Evolutionary conservation across 441 rosid species (phyloP).

Genomic region (Pelargonium citronellum): DNA sequence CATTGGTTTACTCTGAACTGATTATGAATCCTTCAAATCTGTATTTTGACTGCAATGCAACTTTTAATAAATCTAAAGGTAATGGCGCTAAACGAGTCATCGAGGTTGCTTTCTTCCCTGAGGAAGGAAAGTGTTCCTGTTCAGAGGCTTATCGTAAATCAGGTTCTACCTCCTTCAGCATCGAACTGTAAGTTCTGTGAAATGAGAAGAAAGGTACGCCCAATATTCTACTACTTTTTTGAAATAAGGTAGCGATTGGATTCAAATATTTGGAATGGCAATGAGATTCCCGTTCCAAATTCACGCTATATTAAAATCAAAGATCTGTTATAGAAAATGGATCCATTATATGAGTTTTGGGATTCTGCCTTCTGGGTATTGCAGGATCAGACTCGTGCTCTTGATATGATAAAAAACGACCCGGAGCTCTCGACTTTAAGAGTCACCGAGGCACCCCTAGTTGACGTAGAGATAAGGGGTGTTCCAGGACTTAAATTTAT

Average conservation of each 20-base stretch:
- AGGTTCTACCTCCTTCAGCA: conserved; percentile 51
- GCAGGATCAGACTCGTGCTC: conserved; percentile 67
- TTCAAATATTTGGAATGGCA: too few relatives aligned
- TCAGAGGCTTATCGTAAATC: conserved; percentile 57
- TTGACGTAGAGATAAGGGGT: conserved; percentile 75
- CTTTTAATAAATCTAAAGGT: conserved; percentile 32
- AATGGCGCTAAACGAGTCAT: conserved; percentile 68
- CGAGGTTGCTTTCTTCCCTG: conserved; percentile 62
- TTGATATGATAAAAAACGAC: conserved; percentile 51
- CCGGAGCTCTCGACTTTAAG: conserved; percentile 52
- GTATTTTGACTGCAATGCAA: conserved; percentile 11
- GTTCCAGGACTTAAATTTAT: conserved; percentile 68
- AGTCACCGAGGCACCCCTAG: conserved; percentile 47
- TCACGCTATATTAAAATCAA: neutral
- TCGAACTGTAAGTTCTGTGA: conserved; percentile 67
- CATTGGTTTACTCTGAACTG: neutral
- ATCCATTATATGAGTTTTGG: neutral
- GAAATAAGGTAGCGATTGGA: too few relatives aligned
- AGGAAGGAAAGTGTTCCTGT: conserved; percentile 62
- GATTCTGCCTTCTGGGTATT: conserved; percentile 10
- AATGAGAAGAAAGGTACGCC: conserved; percentile 55
- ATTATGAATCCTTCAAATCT: neutral
- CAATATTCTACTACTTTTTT: neutral
- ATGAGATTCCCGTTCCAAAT: too few relatives aligned
- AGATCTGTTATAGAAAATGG: neutral